These are phyloP conservation scores for Austroboletus eburneus DNA, from an alignment of 768 basidiomycete genomes.

Conservation along the genomic window DNA sequence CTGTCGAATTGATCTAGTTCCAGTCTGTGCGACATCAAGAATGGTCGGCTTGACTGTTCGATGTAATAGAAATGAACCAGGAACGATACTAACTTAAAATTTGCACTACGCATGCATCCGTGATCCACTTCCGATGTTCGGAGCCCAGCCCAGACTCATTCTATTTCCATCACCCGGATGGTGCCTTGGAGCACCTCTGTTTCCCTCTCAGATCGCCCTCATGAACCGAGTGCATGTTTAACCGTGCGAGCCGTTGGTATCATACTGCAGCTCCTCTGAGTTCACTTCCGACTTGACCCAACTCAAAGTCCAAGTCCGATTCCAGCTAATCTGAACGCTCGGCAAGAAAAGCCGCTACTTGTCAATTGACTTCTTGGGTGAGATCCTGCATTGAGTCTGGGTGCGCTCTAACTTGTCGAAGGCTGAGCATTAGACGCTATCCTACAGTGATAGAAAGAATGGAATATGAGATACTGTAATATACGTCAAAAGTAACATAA, in stretches of 20 bases:
- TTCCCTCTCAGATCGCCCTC: neutral
- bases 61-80: too few species aligned
- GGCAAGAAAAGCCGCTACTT: neutral
- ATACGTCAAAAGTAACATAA: neutral
- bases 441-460: neutral
- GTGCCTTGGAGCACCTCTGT: neutral
- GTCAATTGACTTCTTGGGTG: neutral
- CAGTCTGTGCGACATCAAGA: too few species aligned
- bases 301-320: neutral
- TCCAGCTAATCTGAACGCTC: neutral
- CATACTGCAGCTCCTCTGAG: neutral
- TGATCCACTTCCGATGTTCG: too few species aligned
- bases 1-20: too few species aligned
- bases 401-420: neutral
- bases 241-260: neutral
- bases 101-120: too few species aligned
- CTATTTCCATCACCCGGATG: too few species aligned
- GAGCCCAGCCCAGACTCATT: too few species aligned
- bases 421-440: neutral
- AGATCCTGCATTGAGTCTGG: neutral
- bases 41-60: too few species aligned
- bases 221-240: neutral
- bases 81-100: too few species aligned
- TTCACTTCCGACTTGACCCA: neutral
- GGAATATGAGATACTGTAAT: neutral